Conservation (phyloP, 139 green algal genomes). For the Asterochloris erici region DNA sequence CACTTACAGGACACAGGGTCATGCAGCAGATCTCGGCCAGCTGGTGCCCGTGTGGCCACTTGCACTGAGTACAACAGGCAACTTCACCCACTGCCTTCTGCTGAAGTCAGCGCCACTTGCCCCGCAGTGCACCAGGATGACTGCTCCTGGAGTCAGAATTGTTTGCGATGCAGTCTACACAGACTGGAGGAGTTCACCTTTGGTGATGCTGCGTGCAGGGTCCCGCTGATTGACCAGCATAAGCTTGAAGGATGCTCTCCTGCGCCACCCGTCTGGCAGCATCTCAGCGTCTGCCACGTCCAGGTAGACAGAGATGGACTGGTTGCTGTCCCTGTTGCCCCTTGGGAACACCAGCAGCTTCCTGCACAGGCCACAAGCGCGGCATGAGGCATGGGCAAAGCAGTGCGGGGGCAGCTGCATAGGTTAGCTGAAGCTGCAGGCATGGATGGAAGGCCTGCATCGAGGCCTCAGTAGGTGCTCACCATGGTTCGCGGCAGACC, state of each 20-base stretch:
- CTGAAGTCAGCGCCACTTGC: too few species aligned
- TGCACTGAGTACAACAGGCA: too few species aligned
- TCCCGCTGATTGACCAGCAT: conserved; percentile 68
- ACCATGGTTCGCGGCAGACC: too few species aligned
- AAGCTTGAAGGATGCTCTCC: conserved; percentile 77
- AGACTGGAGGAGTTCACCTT: conserved; percentile 53
- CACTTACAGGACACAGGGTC: too few species aligned
- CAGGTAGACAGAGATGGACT: conserved; percentile 66
- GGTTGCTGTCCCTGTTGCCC: conserved; percentile 41
- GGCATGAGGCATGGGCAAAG: too few species aligned
- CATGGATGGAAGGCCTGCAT: too few species aligned
- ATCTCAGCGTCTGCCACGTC: conserved; percentile 65
- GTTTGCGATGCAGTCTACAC: conserved; percentile 69
- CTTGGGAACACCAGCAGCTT: conserved; percentile 70
- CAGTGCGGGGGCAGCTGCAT: too few species aligned
- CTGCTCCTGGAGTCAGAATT: neutral
- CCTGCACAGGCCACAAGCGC: conserved; percentile 41
- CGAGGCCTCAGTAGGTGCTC: too few species aligned
- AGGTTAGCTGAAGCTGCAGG: neutral
- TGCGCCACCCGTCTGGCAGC: conserved; percentile 47
- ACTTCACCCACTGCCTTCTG: too few species aligned
- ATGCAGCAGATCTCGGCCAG: neutral
- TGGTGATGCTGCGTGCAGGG: conserved; percentile 41
- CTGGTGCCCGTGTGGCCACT: too few species aligned
- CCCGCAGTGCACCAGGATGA: too few species aligned